Base-by-base conservation (phyloP, 176 grass and related monocot species). In the Dactylis glomerata region DNA sequence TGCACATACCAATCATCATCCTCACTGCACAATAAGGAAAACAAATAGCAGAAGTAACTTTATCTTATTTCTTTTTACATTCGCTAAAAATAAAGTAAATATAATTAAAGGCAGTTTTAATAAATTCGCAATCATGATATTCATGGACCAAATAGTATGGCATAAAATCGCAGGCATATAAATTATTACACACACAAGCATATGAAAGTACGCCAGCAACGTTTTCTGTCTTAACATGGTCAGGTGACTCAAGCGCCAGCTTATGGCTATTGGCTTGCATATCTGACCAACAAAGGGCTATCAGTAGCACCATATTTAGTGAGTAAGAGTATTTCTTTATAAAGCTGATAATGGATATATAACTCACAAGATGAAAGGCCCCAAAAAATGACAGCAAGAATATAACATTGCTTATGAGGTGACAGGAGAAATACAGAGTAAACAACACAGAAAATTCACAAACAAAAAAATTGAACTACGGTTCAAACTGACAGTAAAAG, bases 1-100 rank as follows among this genome's bases (percentile, higher is more conserved):
- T 90, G 85, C 45, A 87, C 45, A 86, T 86, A 90, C 92, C 92
- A 95, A 92, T 93, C 91, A 84, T 93, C 89, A 73, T 87, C 88
- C 62, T 62, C 91, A 78, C 96, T 98, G 89, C 84, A 89, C 27
- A 86, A 73, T 32, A 26, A 81, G 42, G 76, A 86, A 42, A 58
- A 56, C 24, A 84, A 76, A 89, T 70, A 40, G 27, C 52, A 61
- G 50, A 85, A 81, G 20, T 52, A 82, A 88, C 64, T 51, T 72
- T n/a, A 54, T 80, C 65, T 83, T 74, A 62, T 85, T 81, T 72
- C 40, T 77, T 36, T 22, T 2, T 17, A 5, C 27, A 82, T 79
- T 75, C 34, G 15, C 58, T 58, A 3, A 31, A 89, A 79, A 73
- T 19, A 44, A 32, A 47, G 31, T 64, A 64, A 73, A 78, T 63